Conservation (phyloP, 176 grass and related monocot species). For the Neostapfia colusana region DNA sequence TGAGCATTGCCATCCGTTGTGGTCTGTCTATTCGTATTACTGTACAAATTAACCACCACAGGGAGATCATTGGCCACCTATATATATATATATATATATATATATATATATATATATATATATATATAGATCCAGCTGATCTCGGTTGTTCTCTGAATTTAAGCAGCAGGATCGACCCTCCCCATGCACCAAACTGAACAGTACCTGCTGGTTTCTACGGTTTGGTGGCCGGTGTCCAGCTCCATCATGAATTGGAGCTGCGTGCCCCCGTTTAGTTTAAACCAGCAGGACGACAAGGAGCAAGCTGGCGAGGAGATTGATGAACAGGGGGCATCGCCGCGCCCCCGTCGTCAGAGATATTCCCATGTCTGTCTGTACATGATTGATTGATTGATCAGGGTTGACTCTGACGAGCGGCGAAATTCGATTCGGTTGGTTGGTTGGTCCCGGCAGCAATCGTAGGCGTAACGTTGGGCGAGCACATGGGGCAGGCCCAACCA, state of each 20-base stretch:
- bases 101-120: too few relatives aligned
- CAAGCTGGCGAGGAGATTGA: neutral
- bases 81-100: too few relatives aligned
- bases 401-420: slow-evolving; percentile 20
- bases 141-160: neutral
- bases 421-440: slow-evolving; percentile 8
- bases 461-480: slow-evolving; percentile 21
- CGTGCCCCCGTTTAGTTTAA: too few relatives aligned
- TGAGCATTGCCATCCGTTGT: too few relatives aligned
- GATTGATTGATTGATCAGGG: neutral
- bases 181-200: neutral
- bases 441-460: slow-evolving; percentile 3
- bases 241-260: neutral
- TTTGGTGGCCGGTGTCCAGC: neutral
- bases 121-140: too few relatives aligned
- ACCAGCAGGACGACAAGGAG: too few relatives aligned
- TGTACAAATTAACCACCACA: too few relatives aligned
- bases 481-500: neutral
- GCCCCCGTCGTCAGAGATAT: neutral
- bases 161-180: neutral
- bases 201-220: neutral
- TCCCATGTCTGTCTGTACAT: neutral
- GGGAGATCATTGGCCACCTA: neutral
- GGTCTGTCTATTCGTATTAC: neutral
- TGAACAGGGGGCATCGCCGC: neutral